Conservation (phyloP, 805 yeast genomes). For the Kluyveromyces aestuarii region DNA sequence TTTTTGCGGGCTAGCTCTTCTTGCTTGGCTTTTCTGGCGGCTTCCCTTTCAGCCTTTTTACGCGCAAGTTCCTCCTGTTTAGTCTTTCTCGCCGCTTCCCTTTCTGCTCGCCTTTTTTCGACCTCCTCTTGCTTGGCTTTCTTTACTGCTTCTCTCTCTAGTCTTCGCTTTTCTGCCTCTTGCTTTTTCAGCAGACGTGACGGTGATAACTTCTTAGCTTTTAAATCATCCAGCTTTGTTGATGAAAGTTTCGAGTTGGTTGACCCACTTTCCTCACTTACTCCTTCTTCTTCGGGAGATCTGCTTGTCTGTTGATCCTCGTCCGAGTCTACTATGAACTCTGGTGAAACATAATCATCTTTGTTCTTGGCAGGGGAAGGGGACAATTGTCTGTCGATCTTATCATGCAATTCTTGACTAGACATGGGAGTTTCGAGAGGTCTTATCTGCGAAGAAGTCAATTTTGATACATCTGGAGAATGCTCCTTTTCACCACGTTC, state of each 20-base stretch:
- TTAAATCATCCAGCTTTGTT: background rate
- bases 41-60: slow-evolving; percentile 8
- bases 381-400: slow-evolving; percentile 1
- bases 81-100: slow-evolving; percentile 7
- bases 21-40: slow-evolving; percentile 5
- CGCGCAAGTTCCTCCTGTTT: slow-evolving; percentile 5
- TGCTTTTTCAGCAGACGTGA: slow-evolving; percentile 8
- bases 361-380: slow-evolving; percentile 5
- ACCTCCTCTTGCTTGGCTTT: slow-evolving; percentile 7
- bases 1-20: slow-evolving; percentile 6
- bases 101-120: slow-evolving; percentile 6
- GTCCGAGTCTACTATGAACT: slow-evolving; percentile 8
- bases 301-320: background rate
- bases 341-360: slow-evolving; percentile 6
- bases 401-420: background rate
- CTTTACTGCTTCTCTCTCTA: slow-evolving; percentile 10
- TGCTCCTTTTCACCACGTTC: no score
- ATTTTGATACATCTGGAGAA: no score
- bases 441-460: no score
- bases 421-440: background rate
- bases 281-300: background rate
- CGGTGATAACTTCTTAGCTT: slow-evolving; percentile 3
- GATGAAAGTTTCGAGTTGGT: background rate
- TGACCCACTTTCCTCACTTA: background rate
- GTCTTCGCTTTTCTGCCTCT: slow-evolving; percentile 9